These are phyloP conservation scores for Calocera viscosa DNA, from an alignment of 768 basidiomycete genomes.

Conservation along the genomic window DNA sequence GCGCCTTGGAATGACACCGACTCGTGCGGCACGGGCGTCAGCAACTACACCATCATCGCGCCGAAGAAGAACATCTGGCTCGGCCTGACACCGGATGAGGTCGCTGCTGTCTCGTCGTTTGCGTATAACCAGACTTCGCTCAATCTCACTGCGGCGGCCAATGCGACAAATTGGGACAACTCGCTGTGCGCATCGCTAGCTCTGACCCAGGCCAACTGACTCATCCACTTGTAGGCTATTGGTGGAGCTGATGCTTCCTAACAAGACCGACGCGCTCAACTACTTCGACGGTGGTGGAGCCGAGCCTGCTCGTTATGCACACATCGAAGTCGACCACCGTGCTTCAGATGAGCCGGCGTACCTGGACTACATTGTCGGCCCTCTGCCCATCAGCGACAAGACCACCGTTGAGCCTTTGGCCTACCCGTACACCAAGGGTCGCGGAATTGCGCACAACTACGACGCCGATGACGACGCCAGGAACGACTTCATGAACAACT, in stretches of 20 bases:
- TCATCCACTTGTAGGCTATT: not conserved
- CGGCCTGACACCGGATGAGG: constrained; percentile 12
- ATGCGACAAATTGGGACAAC: constrained; percentile 13
- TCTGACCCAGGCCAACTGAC: not conserved
- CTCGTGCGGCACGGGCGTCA: not conserved
- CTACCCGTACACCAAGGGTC: constrained; percentile 16
- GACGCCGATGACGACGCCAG: constrained; percentile 20
- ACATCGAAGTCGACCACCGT: constrained; percentile 11
- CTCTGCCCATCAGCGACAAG: constrained; percentile 15
- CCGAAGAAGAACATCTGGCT: constrained; percentile 17
- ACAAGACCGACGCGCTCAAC: constrained; percentile 17
- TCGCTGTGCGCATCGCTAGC: not conserved
- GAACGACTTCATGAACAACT: constrained; percentile 8
- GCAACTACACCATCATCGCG: constrained; percentile 9
- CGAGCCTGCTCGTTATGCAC: constrained; percentile 15
- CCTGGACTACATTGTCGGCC: constrained; percentile 20
- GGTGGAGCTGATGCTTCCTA: constrained; percentile 17
- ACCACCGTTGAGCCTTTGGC: constrained; percentile 12
- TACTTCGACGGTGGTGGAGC: constrained; percentile 13
- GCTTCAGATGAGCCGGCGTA: constrained; percentile 16
- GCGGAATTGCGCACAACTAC: constrained; percentile 18
- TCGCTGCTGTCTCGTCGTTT: constrained; percentile 16
- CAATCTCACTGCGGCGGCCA: constrained; percentile 16
- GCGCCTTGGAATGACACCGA: not conserved
- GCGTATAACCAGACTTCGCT: constrained; percentile 16